Conservation (phyloP, 768 basidiomycete genomes). For the Termitomyces sp. region DNA sequence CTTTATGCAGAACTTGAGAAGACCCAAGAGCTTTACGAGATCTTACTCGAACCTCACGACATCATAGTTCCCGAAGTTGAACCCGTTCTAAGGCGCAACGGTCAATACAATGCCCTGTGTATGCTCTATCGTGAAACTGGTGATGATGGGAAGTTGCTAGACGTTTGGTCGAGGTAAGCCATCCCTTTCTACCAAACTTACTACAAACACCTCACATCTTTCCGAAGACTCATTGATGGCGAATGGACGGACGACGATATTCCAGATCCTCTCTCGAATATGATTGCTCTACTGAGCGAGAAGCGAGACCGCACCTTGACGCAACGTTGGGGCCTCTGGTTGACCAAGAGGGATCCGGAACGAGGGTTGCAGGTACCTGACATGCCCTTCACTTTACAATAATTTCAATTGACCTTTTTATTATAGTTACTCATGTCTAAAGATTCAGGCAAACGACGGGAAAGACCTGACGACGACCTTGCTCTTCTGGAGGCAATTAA, state of each 20-base stretch:
- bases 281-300: slow-evolving; percentile 53
- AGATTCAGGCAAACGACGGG: slow-evolving; percentile 51
- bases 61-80: slow-evolving; percentile 64
- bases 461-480: slow-evolving; percentile 61
- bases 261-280: slow-evolving; percentile 56
- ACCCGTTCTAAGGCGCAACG: slow-evolving; percentile 41
- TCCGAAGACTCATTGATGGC: slow-evolving; percentile 59
- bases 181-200: background rate
- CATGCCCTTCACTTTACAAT: background rate
- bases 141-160: slow-evolving; percentile 59
- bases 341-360: slow-evolving; percentile 64
- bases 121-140: slow-evolving; percentile 56
- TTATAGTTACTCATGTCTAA: slow-evolving; percentile 58
- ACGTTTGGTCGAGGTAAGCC: slow-evolving; percentile 65
- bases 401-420: background rate
- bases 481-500: slow-evolving; percentile 53
- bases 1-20: slow-evolving; percentile 62
- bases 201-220: background rate
- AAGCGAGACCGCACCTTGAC: slow-evolving; percentile 59
- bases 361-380: slow-evolving; percentile 63
- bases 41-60: slow-evolving; percentile 53
- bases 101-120: slow-evolving; percentile 60
- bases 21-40: slow-evolving; percentile 54
- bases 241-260: slow-evolving; percentile 62
- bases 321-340: slow-evolving; percentile 80